Conservation (phyloP, 305 asterid genomes). For the Fraxinus velutina region DNA sequence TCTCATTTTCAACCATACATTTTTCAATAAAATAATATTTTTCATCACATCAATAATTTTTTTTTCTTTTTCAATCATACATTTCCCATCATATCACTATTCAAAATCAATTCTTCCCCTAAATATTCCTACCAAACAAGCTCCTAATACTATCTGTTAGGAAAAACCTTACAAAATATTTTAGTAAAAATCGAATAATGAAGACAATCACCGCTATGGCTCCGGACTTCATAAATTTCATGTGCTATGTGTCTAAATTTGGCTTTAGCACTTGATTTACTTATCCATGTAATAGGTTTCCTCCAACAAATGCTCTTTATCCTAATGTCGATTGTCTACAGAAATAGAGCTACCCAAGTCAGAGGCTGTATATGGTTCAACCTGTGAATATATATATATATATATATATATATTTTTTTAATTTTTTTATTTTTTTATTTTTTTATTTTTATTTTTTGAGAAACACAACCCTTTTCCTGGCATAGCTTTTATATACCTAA, state of each 20-base stretch:
- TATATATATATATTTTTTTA: no score
- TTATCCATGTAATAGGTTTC: neutral
- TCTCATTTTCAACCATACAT: no score
- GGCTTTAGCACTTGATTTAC: neutral
- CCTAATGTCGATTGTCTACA: neutral
- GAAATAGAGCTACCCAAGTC: neutral
- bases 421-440: neutral
- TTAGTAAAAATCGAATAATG: neutral
- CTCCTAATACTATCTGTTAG: neutral
- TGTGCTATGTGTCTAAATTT: neutral
- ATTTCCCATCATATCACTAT: no score
- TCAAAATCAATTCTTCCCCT: no score
- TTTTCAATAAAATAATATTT: no score
- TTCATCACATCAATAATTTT: no score
- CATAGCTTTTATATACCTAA: neutral
- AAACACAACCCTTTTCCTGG: neutral
- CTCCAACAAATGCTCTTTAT: neutral
- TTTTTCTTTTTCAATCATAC: no score
- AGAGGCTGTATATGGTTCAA: neutral
- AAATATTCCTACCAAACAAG: no score
- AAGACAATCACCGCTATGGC: neutral
- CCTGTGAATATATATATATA: neutral
- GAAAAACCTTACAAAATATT: neutral
- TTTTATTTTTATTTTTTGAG: neutral
- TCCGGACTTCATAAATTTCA: neutral